Evolutionary conservation across 2,329 filamentous ascomycete genomes (phyloP).

Genomic region (Colletotrichum costaricense): DNA sequence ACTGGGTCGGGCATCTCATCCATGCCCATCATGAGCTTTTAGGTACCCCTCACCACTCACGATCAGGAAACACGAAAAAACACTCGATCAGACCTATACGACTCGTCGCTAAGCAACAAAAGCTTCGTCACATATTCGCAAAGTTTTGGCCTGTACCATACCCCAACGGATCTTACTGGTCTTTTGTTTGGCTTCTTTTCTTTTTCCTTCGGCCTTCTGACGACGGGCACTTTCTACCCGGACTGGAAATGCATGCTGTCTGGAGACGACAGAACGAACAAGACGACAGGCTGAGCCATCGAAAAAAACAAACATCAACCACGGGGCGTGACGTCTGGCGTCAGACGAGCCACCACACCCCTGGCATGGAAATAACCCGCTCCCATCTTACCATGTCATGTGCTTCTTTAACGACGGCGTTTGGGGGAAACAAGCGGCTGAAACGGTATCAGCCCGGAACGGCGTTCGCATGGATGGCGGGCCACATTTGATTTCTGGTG

Average conservation of each 20-base stretch:
- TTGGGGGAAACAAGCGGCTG: conserved; percentile 33
- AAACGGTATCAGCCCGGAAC: conserved; percentile 29
- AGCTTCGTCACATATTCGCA: conserved; percentile 35
- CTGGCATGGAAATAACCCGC: conserved; percentile 22
- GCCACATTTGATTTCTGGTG: conserved; percentile 31
- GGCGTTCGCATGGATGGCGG: conserved; percentile 34
- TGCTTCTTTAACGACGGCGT: conserved; percentile 34
- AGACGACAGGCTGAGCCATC: conserved; percentile 21
- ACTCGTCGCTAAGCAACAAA: conserved; percentile 28
- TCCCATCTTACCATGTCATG: conserved; percentile 31
- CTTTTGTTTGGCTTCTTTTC: conserved; percentile 36
- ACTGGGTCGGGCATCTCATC: conserved; percentile 34
- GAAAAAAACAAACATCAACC: conserved; percentile 17
- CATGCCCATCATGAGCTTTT: conserved; percentile 19
- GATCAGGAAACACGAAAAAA: conserved; percentile 33
- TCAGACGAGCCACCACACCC: conserved; percentile 4
- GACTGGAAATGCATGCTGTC: conserved; percentile 30
- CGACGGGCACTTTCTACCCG: conserved; percentile 26
- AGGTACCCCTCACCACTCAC: conserved; percentile 20
- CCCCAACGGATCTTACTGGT: conserved; percentile 32
- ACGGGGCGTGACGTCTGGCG: conserved; percentile 9
- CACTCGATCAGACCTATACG: conserved; percentile 25
- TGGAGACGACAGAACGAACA: conserved; percentile 25
- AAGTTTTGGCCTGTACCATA: conserved; percentile 36
- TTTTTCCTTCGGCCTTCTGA: conserved; percentile 34